These are phyloP conservation scores for Ascomycota sp. DNA, from an alignment of 2,329 filamentous ascomycete species.

Conservation along the genomic window DNA sequence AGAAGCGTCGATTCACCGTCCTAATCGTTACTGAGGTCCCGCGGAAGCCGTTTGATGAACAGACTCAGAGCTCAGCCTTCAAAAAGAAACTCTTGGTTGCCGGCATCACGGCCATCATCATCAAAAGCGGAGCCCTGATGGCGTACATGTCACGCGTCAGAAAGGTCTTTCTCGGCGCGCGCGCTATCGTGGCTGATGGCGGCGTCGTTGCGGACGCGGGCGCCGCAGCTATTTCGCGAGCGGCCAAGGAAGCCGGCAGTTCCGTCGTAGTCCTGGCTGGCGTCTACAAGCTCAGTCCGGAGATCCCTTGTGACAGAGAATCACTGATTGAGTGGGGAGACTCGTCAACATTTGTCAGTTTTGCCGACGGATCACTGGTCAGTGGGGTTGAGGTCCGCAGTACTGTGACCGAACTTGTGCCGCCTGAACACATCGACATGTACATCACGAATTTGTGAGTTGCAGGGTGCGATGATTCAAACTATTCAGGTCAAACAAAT, in stretches of 20 bases:
- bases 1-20: slow-evolving; percentile 81
- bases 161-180: slow-evolving; percentile 81
- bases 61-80: slow-evolving; percentile 32
- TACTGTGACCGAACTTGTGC: slow-evolving; percentile 65
- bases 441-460: slow-evolving; percentile 62
- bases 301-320: slow-evolving; percentile 68
- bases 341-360: slow-evolving; percentile 54
- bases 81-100: slow-evolving; percentile 58
- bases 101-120: slow-evolving; percentile 64
- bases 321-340: slow-evolving; percentile 74
- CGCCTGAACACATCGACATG: slow-evolving; percentile 52
- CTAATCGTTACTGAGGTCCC: slow-evolving; percentile 52
- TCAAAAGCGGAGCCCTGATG: slow-evolving; percentile 71
- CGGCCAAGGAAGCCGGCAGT: slow-evolving; percentile 62
- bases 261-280: slow-evolving; percentile 79
- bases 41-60: slow-evolving; percentile 15
- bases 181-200: slow-evolving; percentile 74
- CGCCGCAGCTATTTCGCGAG: slow-evolving; percentile 64
- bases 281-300: slow-evolving; percentile 83
- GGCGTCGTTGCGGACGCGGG: slow-evolving; percentile 69
- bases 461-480: background rate
- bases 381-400: slow-evolving; percentile 60
- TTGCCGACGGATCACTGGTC: slow-evolving; percentile 61
- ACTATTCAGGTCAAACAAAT: background rate
- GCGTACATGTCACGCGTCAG: slow-evolving; percentile 90